Conservation (phyloP, 2,329 filamentous ascomycete genomes). For the Pseudogymnoascus sp. region DNA sequence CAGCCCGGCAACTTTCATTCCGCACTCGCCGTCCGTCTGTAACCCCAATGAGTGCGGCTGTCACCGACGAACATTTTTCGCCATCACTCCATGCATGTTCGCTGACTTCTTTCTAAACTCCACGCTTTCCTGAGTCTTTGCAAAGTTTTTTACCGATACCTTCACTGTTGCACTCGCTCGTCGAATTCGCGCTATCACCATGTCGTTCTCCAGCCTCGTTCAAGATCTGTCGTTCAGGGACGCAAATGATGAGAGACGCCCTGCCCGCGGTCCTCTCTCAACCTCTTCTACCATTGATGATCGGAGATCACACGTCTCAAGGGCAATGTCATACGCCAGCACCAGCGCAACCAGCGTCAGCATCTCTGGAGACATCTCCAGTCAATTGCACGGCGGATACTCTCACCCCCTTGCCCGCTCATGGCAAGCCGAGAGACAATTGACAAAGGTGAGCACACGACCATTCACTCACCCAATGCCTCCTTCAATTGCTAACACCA, state of each 20-base stretch:
- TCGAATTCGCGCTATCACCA: constrained; percentile 26
- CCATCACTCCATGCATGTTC: constrained; percentile 3
- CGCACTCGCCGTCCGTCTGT: background rate
- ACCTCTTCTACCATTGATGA: constrained; percentile 45
- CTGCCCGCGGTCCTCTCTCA: constrained; percentile 38
- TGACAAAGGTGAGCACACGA: constrained; percentile 61
- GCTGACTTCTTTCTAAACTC: background rate
- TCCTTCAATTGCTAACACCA: background rate
- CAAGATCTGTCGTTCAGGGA: constrained; percentile 57
- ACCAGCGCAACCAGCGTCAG: constrained; percentile 61
- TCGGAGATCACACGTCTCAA: constrained; percentile 51
- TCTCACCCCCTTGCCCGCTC: constrained; percentile 69
- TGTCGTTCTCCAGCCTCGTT: constrained; percentile 63
- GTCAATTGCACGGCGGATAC: constrained; percentile 77
- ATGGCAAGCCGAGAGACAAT: constrained; percentile 77
- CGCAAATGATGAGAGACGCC: constrained; percentile 36
- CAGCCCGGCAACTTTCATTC: background rate
- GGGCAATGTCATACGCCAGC: constrained; percentile 58
- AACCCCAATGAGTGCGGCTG: constrained; percentile 6
- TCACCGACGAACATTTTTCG: background rate
- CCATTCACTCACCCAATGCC: background rate
- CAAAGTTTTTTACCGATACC: background rate
- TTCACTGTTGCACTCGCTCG: background rate
- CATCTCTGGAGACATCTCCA: constrained; percentile 68
- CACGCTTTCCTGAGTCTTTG: background rate